Evolutionary conservation across 1,284 basidiomycete genomes (phyloP).

Genomic region (Abortiporus biennis): DNA sequence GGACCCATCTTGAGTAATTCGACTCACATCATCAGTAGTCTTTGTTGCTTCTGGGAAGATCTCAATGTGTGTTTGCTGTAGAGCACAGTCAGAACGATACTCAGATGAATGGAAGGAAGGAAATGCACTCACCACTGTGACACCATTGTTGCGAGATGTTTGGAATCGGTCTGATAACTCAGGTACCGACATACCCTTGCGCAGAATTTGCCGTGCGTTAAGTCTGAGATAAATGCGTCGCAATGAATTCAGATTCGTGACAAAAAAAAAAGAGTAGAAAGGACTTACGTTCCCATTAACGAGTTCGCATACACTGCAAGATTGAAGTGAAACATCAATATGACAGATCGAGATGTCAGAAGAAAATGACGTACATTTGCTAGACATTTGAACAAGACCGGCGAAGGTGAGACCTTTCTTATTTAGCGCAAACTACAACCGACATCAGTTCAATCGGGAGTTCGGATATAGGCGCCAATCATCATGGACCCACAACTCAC

Average conservation of each 20-base stretch:
- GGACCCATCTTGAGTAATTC: no score
- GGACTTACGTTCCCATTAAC: conserved; percentile 5
- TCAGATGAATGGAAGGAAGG: background rate
- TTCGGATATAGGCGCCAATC: background rate
- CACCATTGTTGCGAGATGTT: background rate
- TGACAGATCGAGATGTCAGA: background rate
- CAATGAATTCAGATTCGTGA: background rate
- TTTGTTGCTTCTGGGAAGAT: conserved; percentile 5
- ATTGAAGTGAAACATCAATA: background rate
- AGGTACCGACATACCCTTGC: background rate
- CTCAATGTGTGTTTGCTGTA: background rate
- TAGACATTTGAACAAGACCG: conserved; percentile 5
- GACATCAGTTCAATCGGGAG: background rate
- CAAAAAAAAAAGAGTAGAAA: background rate
- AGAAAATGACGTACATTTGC: conserved; percentile 2
- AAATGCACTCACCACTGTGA: background rate
- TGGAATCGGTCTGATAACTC: background rate
- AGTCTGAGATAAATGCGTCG: no score
- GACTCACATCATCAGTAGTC: no score
- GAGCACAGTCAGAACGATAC: background rate
- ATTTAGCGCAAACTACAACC: conserved; percentile 1
- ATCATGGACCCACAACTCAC: background rate
- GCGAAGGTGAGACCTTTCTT: conserved; percentile 1
- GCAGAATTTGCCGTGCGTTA: background rate
- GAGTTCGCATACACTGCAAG: conserved; percentile 5